Conservation (phyloP, 2,329 filamentous ascomycete genomes). For the Exutisphaerella laricina region DNA sequence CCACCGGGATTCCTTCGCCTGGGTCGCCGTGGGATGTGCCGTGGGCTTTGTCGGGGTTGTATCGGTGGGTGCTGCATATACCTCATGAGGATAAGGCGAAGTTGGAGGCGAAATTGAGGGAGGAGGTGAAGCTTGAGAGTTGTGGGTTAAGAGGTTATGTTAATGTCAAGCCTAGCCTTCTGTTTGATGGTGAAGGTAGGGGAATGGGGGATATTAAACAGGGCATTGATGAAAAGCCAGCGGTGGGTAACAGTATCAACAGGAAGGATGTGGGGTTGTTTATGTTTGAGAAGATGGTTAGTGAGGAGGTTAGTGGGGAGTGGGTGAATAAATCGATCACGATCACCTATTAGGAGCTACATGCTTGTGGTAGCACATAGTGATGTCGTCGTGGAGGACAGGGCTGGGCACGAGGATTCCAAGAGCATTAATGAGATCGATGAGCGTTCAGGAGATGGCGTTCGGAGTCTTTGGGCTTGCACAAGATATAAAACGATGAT, state of each 20-base stretch:
- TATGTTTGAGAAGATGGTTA: slow-evolving; percentile 35
- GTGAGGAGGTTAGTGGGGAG: slow-evolving; percentile 18
- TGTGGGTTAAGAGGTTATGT: slow-evolving; percentile 29
- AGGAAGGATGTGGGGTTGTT: slow-evolving; percentile 39
- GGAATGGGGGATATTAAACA: slow-evolving; percentile 30
- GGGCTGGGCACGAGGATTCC: too few relatives aligned
- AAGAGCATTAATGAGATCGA: too few relatives aligned
- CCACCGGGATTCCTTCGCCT: slow-evolving; percentile 34
- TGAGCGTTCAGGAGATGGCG: too few relatives aligned
- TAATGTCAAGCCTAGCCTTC: slow-evolving; percentile 35
- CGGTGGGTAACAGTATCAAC: slow-evolving; percentile 36
- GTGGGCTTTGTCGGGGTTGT: slow-evolving; percentile 29
- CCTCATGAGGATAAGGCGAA: slow-evolving; percentile 39
- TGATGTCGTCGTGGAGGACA: too few relatives aligned
- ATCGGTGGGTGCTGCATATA: slow-evolving; percentile 32
- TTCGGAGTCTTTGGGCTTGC: too few relatives aligned
- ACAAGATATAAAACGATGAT: not conserved
- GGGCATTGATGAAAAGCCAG: slow-evolving; percentile 32
- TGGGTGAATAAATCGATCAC: slow-evolving; percentile 33
- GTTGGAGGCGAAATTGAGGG: slow-evolving; percentile 33
- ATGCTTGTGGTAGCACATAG: too few relatives aligned
- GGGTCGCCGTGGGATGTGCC: slow-evolving; percentile 35
- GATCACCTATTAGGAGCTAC: too few relatives aligned
- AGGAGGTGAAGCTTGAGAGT: slow-evolving; percentile 21
- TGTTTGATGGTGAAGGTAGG: slow-evolving; percentile 30